Conservation (phyloP, 2,329 filamentous ascomycete species). For the Lasiodiplodia theobromae region DNA sequence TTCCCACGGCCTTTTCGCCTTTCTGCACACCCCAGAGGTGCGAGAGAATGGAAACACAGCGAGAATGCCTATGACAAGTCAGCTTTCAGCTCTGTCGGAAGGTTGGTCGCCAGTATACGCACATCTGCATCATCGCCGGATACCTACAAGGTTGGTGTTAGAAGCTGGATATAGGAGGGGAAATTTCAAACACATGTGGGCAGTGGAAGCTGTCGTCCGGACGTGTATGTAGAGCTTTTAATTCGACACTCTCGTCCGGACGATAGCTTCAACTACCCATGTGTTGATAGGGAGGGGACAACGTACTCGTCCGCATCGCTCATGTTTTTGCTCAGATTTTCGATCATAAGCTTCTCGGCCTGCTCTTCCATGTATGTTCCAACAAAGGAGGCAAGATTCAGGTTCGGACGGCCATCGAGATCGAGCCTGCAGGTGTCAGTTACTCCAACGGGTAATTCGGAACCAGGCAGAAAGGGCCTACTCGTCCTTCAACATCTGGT, state of each 20-base stretch:
- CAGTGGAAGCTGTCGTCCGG: too few species aligned
- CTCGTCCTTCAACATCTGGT: conserved; percentile 63
- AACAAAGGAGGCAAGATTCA: conserved; percentile 74
- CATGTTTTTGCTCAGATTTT: conserved; percentile 75
- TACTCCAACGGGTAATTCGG: background rate
- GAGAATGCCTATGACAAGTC: conserved; percentile 61
- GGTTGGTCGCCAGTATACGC: conserved; percentile 56
- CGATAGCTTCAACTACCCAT: too few species aligned
- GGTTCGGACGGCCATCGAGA: conserved; percentile 69
- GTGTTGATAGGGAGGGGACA: background rate
- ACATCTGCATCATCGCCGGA: conserved; percentile 48
- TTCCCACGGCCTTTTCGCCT: conserved; percentile 70
- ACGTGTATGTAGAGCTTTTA: too few species aligned
- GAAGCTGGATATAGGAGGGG: background rate
- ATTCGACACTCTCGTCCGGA: too few species aligned
- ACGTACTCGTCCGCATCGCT: conserved; percentile 65
- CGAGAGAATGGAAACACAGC: conserved; percentile 73
- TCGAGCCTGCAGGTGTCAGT: conserved; percentile 51
- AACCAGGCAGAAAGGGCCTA: conserved; percentile 19
- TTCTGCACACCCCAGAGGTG: conserved; percentile 70
- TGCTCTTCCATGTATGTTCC: conserved; percentile 75
- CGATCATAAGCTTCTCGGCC: conserved; percentile 68
- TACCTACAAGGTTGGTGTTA: background rate
- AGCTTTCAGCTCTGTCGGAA: conserved; percentile 29
- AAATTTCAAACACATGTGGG: too few species aligned